Base-by-base conservation (phyloP, 2,329 filamentous ascomycete species). In the Thyridium curvatum region DNA sequence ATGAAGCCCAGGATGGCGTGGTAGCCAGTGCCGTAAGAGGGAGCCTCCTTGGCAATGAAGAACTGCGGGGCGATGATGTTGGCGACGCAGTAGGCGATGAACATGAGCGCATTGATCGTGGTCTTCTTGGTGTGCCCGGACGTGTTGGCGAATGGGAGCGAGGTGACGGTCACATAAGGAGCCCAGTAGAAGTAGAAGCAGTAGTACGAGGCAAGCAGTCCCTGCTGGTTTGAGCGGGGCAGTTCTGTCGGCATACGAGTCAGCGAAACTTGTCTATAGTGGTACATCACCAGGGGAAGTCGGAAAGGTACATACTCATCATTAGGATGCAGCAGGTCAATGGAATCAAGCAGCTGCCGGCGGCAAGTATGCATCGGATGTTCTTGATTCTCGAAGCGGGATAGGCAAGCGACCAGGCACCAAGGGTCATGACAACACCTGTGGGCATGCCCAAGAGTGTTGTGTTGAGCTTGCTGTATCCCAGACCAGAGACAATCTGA, bases 51-150 rank as follows among this genome's bases (percentile, higher is more conserved):
- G 1, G 54, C 56, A 37, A 61, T 60, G 47, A 69, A 69, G 2
- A 64, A 66, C 43, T 66, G 56, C 14, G 66, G 64, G 1, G 62
- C 65, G 6, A 69, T 51, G 37, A 69, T 66, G 45, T 68, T 68
- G 3, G 62, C 64, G 8, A 64, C 50, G 29, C 58, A 60, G 47
- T 65, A 69, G 3, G 58, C 52, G 38, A 69, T 58, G 9, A 69
- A 54, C 8, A 65, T 51, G n/a, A 72, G 47, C 0, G 66, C 68
- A 31, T 67, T 69, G 35, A 66, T 60, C 1, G 66, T 68, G 17
- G 68, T 64, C 42, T 71, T 71, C 53, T 72, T 73, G 3, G 67
- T 68, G 40, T 72, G 66, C 0, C 68, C 68, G 6, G 64, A 65
- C 3, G 65, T 55, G 41, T 72, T 72, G 13, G 49, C 48, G 43